Percentiles rank a stretch among this genome's conserved stretches.
Conservation (phyloP, 2,329 filamentous ascomycete species). For the Venturia effusa region DNA sequence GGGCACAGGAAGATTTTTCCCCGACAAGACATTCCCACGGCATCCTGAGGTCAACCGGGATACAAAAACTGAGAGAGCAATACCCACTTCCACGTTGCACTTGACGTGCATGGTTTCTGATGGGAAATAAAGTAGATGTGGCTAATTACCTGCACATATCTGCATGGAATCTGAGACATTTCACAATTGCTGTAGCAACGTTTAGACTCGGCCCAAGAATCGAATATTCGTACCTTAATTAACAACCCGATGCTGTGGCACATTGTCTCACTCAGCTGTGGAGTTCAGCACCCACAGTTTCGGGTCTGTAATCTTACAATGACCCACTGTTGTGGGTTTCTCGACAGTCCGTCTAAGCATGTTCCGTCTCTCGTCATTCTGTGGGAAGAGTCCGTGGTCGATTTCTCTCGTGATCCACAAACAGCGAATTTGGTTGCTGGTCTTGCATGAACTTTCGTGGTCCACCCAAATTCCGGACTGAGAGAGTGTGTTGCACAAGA, state of each 20-base stretch:
- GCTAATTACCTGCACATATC: background rate
- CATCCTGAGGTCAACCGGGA: too few species aligned
- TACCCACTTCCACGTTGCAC: background rate
- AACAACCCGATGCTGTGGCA: background rate
- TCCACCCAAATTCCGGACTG: too few species aligned
- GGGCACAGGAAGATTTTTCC: too few species aligned
- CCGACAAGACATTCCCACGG: too few species aligned
- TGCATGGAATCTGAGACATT: slow-evolving; percentile 1
- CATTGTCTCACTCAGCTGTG: background rate
- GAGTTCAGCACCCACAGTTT: background rate
- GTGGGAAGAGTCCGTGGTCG: too few species aligned
- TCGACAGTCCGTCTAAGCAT: background rate
- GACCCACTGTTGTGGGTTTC: background rate
- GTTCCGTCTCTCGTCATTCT: background rate
- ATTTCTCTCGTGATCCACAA: too few species aligned
- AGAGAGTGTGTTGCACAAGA: background rate
- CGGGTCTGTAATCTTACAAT: background rate
- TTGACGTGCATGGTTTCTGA: background rate
- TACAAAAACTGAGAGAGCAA: background rate
- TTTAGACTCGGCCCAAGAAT: background rate
- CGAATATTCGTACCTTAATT: background rate
- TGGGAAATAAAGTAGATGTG: background rate
- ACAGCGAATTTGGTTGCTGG: too few species aligned
- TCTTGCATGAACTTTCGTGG: too few species aligned
- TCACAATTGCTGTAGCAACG: background rate